Evolutionary conservation across 2,329 filamentous ascomycete genomes (phyloP).

Genomic region (Plenodomus lindquistii): DNA sequence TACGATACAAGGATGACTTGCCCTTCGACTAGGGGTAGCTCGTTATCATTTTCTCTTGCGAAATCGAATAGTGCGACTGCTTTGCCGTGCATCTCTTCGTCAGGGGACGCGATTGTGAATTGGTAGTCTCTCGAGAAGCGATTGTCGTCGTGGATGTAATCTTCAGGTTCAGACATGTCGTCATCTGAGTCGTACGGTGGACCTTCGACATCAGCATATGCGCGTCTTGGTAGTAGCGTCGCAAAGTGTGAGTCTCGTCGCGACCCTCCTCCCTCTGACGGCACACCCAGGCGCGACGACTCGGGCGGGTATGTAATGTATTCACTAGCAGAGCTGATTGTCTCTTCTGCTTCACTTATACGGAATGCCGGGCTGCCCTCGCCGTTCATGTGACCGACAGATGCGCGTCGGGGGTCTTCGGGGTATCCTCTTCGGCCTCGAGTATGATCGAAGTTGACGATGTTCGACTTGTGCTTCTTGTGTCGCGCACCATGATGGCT

Average conservation of each 20-base stretch:
- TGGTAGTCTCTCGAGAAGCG: slow-evolving; percentile 91
- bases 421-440: slow-evolving; percentile 38
- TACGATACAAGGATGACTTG: slow-evolving; percentile 98
- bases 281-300: slow-evolving; percentile 40
- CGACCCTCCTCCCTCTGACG: slow-evolving; percentile 29
- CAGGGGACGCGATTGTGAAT: slow-evolving; percentile 91
- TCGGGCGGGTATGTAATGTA: slow-evolving; percentile 75
- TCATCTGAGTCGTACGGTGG: slow-evolving; percentile 51
- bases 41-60: slow-evolving; percentile 92
- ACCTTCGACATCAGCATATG: slow-evolving; percentile 46
- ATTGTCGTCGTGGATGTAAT: slow-evolving; percentile 64
- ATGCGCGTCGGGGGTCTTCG: slow-evolving; percentile 50
- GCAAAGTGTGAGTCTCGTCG: slow-evolving; percentile 61
- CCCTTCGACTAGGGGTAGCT: slow-evolving; percentile 87
- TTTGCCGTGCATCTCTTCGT: slow-evolving; percentile 97
- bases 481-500: slow-evolving; percentile 68
- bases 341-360: neutral
- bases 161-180: slow-evolving; percentile 54
- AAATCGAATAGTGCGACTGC: slow-evolving; percentile 96
- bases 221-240: slow-evolving; percentile 49
- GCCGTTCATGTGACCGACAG: slow-evolving; percentile 56
- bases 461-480: slow-evolving; percentile 71
- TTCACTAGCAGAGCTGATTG: slow-evolving; percentile 77
- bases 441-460: slow-evolving; percentile 46
- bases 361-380: slow-evolving; percentile 59